phyloP scores from a whole-genome alignment of 306 rosid species.

The Boehmeria nivea region DNA sequence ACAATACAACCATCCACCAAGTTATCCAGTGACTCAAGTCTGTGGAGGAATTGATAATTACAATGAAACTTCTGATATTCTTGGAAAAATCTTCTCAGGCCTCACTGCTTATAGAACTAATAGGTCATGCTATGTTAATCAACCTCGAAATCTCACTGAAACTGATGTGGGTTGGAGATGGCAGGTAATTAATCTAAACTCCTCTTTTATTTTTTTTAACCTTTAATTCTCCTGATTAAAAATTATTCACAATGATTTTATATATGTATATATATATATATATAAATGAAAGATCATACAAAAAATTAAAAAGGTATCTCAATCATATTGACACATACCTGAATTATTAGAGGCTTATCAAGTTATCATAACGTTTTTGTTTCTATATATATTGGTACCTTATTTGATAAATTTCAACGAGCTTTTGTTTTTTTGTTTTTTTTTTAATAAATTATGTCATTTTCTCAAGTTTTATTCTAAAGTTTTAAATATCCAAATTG shows the following conservation, averaged over 20 bases:
- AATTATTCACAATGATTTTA: too few relatives aligned
- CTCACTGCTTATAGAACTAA: conserved; percentile 39
- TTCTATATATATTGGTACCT: too few relatives aligned
- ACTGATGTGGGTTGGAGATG: conserved; percentile 53
- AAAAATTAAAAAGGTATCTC: too few relatives aligned
- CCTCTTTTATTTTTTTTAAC: neutral
- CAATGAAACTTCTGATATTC: conserved; percentile 25
- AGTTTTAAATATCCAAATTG: too few relatives aligned
- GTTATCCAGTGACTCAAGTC: conserved; percentile 42
- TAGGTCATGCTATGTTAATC: conserved; percentile 39
- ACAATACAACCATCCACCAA: conserved; percentile 55
- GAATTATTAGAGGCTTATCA: too few relatives aligned
- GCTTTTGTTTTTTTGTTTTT: too few relatives aligned
- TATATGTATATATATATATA: conserved; percentile 4
- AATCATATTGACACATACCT: too few relatives aligned
- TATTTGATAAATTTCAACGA: too few relatives aligned
- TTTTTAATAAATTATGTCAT: too few relatives aligned
- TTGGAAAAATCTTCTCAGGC: conserved; percentile 55
- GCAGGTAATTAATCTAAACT: conserved; percentile 49
- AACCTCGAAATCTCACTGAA: conserved; percentile 30
- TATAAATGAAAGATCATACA: too few relatives aligned
- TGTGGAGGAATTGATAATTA: conserved; percentile 58
- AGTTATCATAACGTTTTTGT: too few relatives aligned
- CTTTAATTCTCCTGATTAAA: neutral
- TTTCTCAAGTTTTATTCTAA: too few relatives aligned